Conservation (phyloP, 768 basidiomycete genomes). For the Tulasnella sp. region DNA sequence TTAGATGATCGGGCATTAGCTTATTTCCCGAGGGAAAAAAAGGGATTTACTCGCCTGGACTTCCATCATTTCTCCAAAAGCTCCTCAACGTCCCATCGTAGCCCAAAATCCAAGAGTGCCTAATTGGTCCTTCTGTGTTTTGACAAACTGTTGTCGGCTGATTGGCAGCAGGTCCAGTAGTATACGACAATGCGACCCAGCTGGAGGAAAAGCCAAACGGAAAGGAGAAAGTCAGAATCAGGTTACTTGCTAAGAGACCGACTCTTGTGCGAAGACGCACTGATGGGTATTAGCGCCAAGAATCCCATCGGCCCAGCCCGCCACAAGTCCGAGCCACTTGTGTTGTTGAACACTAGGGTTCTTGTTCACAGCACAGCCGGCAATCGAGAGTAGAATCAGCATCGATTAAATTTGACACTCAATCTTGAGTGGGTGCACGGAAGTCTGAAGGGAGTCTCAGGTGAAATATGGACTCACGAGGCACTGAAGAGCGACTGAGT, state of each 20-base stretch:
- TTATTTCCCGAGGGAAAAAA: neutral
- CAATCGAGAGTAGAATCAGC: neutral
- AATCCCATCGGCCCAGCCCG: neutral
- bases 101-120: neutral
- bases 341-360: neutral
- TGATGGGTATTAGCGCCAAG: neutral
- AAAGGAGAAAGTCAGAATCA: neutral
- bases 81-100: neutral
- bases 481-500: neutral
- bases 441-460: neutral
- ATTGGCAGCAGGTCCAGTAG: neutral
- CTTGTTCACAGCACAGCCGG: neutral
- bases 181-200: neutral
- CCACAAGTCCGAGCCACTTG: neutral
- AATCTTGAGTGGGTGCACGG: neutral
- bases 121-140: neutral
- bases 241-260: neutral
- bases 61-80: neutral
- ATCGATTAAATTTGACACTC: neutral
- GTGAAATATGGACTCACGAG: neutral
- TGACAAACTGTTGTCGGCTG: neutral
- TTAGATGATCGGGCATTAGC: too few relatives aligned
- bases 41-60: neutral
- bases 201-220: neutral
- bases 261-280: neutral